These are phyloP conservation scores for Colletotrichum sp. DNA, from an alignment of 2,329 filamentous ascomycete species.

Conservation along the genomic window DNA sequence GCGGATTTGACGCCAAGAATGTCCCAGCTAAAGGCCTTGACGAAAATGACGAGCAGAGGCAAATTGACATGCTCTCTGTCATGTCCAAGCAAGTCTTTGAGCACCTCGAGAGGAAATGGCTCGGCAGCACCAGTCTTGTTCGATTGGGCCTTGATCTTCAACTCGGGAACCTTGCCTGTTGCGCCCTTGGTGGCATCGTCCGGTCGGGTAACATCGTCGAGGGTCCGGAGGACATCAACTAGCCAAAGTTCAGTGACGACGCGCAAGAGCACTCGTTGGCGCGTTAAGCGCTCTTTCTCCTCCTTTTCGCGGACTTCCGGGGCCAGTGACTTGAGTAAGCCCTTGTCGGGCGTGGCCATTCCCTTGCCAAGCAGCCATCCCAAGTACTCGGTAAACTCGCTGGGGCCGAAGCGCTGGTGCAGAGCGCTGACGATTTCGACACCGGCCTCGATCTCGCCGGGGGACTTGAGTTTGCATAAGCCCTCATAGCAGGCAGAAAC, in stretches of 20 bases:
- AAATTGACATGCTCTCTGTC: slow-evolving; percentile 93
- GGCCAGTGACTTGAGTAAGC: slow-evolving; percentile 76
- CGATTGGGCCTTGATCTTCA: slow-evolving; percentile 59
- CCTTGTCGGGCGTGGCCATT: slow-evolving; percentile 88
- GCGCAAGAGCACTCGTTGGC: slow-evolving; percentile 84
- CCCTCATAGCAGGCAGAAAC: slow-evolving; percentile 96
- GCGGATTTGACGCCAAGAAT: slow-evolving; percentile 79
- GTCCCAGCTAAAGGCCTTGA: slow-evolving; percentile 97
- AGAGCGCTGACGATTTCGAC: slow-evolving; percentile 95
- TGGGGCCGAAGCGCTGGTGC: slow-evolving; percentile 90
- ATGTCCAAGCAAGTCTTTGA: slow-evolving; percentile 94
- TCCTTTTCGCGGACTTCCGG: slow-evolving; percentile 90
- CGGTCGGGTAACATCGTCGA: slow-evolving; percentile 69
- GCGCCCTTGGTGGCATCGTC: slow-evolving; percentile 68
- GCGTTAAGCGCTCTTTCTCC: slow-evolving; percentile 88
- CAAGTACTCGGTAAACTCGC: slow-evolving; percentile 88
- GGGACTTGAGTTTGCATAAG: slow-evolving; percentile 87
- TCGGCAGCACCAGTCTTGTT: slow-evolving; percentile 75
- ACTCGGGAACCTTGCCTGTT: slow-evolving; percentile 66
- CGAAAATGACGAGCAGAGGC: slow-evolving; percentile 90
- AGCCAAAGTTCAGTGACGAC: slow-evolving; percentile 97
- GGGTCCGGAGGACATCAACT: slow-evolving; percentile 82
- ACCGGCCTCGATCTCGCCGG: slow-evolving; percentile 88
- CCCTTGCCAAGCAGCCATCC: slow-evolving; percentile 93
- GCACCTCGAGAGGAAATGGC: slow-evolving; percentile 94